Percentiles rank a stretch among this genome's conserved stretches.
Conservation (phyloP, 495 filamentous ascomycete species). For the Aspergillus mulundensis region DNA sequence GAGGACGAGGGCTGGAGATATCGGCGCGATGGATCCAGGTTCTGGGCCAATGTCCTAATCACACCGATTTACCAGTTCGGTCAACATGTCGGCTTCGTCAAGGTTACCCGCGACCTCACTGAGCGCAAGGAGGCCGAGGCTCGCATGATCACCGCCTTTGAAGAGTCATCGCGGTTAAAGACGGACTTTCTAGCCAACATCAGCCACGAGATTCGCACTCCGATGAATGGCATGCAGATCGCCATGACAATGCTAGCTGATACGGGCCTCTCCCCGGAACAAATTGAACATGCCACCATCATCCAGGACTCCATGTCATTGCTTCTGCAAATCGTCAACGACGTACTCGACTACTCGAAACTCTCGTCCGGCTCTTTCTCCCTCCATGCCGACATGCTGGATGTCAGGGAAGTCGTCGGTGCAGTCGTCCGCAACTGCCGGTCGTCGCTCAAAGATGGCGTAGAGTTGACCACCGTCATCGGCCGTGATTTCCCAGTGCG, state of each 20-base stretch:
- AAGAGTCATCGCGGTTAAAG: slow-evolving; percentile 62
- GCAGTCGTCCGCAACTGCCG: slow-evolving; percentile 52
- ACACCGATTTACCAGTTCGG: slow-evolving; percentile 55
- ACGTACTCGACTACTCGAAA: slow-evolving; percentile 86
- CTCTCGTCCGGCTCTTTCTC: slow-evolving; percentile 83
- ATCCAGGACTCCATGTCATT: slow-evolving; percentile 77
- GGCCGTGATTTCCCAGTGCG: slow-evolving; percentile 37
- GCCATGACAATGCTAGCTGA: slow-evolving; percentile 68
- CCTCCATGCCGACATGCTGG: slow-evolving; percentile 64
- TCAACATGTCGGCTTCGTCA: slow-evolving; percentile 59
- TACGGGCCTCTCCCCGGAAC: slow-evolving; percentile 61
- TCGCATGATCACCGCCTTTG: slow-evolving; percentile 56
- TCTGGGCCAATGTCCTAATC: slow-evolving; percentile 67
- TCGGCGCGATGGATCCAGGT: slow-evolving; percentile 55
- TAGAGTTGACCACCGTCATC: slow-evolving; percentile 51
- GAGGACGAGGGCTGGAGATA: slow-evolving; percentile 68
- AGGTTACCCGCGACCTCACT: slow-evolving; percentile 61
- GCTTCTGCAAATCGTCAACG: slow-evolving; percentile 84
- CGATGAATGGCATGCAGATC: slow-evolving; percentile 71
- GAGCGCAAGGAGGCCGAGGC: slow-evolving; percentile 57
- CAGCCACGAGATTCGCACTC: slow-evolving; percentile 86
- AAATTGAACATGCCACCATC: slow-evolving; percentile 70
- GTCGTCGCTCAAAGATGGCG: slow-evolving; percentile 53
- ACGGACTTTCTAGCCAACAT: slow-evolving; percentile 73
- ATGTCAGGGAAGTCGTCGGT: slow-evolving; percentile 54